phyloP scores from a whole-genome alignment of 257 asterid species.

The Scutellaria minor region DNA sequence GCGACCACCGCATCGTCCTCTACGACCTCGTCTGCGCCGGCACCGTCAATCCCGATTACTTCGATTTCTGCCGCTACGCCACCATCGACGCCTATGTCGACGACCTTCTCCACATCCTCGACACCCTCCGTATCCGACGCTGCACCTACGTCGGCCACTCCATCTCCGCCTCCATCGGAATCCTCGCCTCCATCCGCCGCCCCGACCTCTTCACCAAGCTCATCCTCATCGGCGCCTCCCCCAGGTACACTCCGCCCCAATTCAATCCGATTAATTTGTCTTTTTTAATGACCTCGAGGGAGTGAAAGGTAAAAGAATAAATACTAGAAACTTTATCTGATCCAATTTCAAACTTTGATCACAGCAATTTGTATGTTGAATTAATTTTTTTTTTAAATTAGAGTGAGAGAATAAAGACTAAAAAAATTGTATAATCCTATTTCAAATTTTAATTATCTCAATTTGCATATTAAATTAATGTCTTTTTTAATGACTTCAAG shows the following conservation, averaged over 20 bases:
- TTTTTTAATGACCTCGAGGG: too few relatives aligned
- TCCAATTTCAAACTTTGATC: too few relatives aligned
- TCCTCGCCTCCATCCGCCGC: slow-evolving; percentile 88
- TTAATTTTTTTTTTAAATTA: too few relatives aligned
- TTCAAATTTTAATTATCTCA: too few relatives aligned
- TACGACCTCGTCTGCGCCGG: slow-evolving; percentile 97
- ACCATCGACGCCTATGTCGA: slow-evolving; percentile 89
- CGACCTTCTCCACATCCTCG: slow-evolving; percentile 76
- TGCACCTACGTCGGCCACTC: slow-evolving; percentile 97
- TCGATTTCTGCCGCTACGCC: slow-evolving; percentile 84
- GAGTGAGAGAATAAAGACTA: too few relatives aligned
- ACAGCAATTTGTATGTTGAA: too few relatives aligned
- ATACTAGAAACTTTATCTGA: too few relatives aligned
- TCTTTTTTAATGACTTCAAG: too few relatives aligned
- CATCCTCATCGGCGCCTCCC: slow-evolving; percentile 90
- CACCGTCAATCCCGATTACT: slow-evolving; percentile 89
- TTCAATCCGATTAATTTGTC: not conserved
- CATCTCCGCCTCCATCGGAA: slow-evolving; percentile 91
- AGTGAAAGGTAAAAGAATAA: too few relatives aligned
- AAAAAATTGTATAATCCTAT: too few relatives aligned
- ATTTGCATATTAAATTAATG: too few relatives aligned
- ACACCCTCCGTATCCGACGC: slow-evolving; percentile 57
- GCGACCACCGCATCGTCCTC: slow-evolving; percentile 70
- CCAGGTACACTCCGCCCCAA: slow-evolving; percentile 57
- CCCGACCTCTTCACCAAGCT: slow-evolving; percentile 88